Conservation (phyloP, 768 basidiomycete species). For the Leccinellum rugosiceps region DNA sequence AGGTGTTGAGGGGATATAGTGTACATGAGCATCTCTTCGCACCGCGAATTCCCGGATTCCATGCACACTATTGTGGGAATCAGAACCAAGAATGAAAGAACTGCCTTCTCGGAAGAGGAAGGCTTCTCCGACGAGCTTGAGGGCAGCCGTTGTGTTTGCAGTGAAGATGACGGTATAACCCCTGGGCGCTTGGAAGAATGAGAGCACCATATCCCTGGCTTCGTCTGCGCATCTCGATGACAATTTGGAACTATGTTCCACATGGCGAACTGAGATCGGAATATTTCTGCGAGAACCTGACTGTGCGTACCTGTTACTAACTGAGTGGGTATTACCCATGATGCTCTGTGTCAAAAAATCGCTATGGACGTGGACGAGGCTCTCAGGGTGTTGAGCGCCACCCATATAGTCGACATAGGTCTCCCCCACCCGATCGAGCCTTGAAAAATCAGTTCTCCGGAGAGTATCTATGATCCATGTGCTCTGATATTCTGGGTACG, state of each 20-base stretch:
- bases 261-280: background rate
- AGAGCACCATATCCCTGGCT: slow-evolving; percentile 68
- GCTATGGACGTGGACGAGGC: slow-evolving; percentile 66
- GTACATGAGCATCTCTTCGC: slow-evolving; percentile 50
- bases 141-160: slow-evolving; percentile 71
- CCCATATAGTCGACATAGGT: slow-evolving; percentile 89
- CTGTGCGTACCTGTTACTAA: slow-evolving; percentile 72
- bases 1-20: slow-evolving; percentile 62
- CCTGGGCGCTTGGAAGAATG: slow-evolving; percentile 72
- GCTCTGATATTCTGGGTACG: slow-evolving; percentile 53
- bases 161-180: slow-evolving; percentile 84
- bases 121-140: slow-evolving; percentile 80
- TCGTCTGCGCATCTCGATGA: slow-evolving; percentile 64
- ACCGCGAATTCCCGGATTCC: slow-evolving; percentile 74
- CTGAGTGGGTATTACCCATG: slow-evolving; percentile 82
- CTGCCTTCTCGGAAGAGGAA: slow-evolving; percentile 66
- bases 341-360: slow-evolving; percentile 64
- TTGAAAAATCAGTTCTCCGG: slow-evolving; percentile 57
- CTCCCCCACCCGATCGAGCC: slow-evolving; percentile 61
- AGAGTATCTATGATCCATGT: slow-evolving; percentile 73
- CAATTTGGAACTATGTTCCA: slow-evolving; percentile 55
- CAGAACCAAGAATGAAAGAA: slow-evolving; percentile 63
- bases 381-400: slow-evolving; percentile 75
- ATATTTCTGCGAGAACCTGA: background rate
- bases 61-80: slow-evolving; percentile 84